Evolutionary conservation across 768 basidiomycete genomes (phyloP).

Genomic region (Suillus luteus): DNA sequence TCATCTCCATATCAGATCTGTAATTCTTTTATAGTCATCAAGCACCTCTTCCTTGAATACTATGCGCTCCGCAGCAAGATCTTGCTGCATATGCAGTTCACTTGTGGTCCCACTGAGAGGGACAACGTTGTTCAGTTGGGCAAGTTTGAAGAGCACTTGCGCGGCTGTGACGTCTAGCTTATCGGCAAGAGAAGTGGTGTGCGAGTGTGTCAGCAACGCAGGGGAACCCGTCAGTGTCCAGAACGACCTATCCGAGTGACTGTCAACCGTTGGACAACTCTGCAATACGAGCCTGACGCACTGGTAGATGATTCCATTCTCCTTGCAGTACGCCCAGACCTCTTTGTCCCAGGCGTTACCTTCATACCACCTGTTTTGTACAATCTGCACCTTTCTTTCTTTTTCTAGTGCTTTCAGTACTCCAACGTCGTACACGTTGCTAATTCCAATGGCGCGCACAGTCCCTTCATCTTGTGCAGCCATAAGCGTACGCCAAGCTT

Average conservation of each 20-base stretch:
- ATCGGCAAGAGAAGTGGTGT: constrained; percentile 45
- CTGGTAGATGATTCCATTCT: constrained; percentile 73
- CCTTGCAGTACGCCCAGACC: constrained; percentile 64
- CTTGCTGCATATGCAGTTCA: constrained; percentile 68
- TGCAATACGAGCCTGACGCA: constrained; percentile 30
- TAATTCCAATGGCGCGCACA: constrained; percentile 68
- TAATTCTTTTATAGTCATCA: constrained; percentile 26
- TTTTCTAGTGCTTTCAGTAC: constrained; percentile 54
- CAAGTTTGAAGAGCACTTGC: constrained; percentile 70
- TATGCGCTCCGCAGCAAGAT: constrained; percentile 47
- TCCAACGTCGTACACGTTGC: constrained; percentile 71
- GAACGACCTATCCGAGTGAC: constrained; percentile 61
- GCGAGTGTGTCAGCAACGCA: constrained; percentile 51
- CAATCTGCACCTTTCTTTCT: constrained; percentile 63
- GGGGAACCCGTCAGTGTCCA: constrained; percentile 88
- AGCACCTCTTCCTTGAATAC: constrained; percentile 34
- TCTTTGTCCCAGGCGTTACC: constrained; percentile 74
- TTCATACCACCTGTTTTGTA: constrained; percentile 87
- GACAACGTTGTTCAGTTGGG: constrained; percentile 63
- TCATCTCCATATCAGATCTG: constrained; percentile 34
- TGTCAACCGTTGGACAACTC: not conserved
- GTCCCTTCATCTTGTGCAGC: constrained; percentile 65
- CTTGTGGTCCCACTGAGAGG: constrained; percentile 78
- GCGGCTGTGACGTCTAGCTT: constrained; percentile 56
- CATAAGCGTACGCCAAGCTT: constrained; percentile 69